Evolutionary conservation across 164 flowering plant species (phyloP).

Genomic region (Pachysandra terminalis): DNA sequence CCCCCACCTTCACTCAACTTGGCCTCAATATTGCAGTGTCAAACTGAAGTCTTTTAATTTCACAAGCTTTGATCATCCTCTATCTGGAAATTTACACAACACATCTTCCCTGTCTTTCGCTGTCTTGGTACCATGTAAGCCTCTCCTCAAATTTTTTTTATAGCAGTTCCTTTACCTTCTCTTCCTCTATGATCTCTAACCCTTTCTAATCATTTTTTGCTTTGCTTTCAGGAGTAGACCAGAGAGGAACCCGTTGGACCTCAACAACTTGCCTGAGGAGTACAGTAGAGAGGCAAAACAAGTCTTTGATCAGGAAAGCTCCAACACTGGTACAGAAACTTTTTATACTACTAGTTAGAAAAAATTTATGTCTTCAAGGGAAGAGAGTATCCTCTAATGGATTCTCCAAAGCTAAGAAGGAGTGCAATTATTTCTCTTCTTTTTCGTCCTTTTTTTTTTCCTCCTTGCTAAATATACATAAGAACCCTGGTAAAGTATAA

Average conservation of each 20-base stretch:
- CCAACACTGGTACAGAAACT: constrained; percentile 37
- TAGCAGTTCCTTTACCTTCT: not conserved
- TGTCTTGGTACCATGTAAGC: constrained; percentile 33
- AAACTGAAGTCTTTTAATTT: constrained; percentile 50
- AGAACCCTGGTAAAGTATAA: too few relatives aligned
- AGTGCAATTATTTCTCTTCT: constrained; percentile 5
- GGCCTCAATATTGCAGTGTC: constrained; percentile 42
- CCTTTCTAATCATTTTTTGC: not conserved
- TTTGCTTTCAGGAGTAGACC: constrained; percentile 72
- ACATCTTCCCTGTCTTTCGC: constrained; percentile 24
- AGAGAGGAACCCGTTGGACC: constrained; percentile 75
- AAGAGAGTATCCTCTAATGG: too few relatives aligned
- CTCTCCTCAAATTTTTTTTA: constrained; percentile 12
- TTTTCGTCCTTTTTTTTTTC: not conserved
- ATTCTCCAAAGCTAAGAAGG: not conserved
- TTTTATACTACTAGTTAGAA: constrained; percentile 25
- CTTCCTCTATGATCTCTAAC: constrained; percentile 8
- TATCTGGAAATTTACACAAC: constrained; percentile 14
- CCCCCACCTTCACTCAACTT: constrained; percentile 55
- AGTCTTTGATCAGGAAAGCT: constrained; percentile 49
- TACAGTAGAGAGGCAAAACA: constrained; percentile 54
- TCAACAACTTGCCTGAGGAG: constrained; percentile 93
- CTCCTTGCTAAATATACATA: too few relatives aligned
- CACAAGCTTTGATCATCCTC: constrained; percentile 29
- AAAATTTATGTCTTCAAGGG: too few relatives aligned